These are phyloP conservation scores for Komagataella kurtzmanii DNA, from an alignment of 805 yeast species.

Conservation along the genomic window DNA sequence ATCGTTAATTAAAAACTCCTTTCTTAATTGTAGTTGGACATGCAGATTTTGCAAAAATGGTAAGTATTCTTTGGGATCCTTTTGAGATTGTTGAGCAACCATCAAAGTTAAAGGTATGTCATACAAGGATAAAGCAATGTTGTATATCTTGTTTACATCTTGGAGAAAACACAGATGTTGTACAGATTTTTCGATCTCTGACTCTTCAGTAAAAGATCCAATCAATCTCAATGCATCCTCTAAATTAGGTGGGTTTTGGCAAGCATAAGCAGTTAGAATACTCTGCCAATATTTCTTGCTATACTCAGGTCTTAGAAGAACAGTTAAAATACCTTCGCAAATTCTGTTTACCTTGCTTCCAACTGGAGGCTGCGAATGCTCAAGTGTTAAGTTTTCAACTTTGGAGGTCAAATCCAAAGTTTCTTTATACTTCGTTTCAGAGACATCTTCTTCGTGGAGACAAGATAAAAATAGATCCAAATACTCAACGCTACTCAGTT, in stretches of 20 bases:
- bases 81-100: constrained; percentile 93
- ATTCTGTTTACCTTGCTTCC: constrained; percentile 52
- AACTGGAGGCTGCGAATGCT: constrained; percentile 1
- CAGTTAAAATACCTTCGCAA: constrained; percentile 55
- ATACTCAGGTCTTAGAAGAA: constrained; percentile 37
- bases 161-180: constrained; percentile 83
- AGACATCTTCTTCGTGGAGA: constrained; percentile 75
- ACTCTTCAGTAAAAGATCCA: constrained; percentile 31
- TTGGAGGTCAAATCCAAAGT: constrained; percentile 25
- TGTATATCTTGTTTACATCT: constrained; percentile 76
- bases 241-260: constrained; percentile 79
- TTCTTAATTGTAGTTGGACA: constrained; percentile 50
- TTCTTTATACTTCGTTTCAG: constrained; percentile 69
- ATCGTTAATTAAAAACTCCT: constrained; percentile 69
- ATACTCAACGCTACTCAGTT: constrained; percentile 60
- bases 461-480: constrained; percentile 82
- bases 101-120: constrained; percentile 68
- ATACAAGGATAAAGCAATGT: constrained; percentile 69
- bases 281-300: constrained; percentile 55
- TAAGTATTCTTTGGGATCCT: constrained; percentile 93
- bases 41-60: constrained; percentile 81
- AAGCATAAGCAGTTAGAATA: constrained; percentile 82
- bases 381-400: background rate
- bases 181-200: constrained; percentile 44
- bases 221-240: constrained; percentile 60